Evolutionary conservation across 2,329 filamentous ascomycete genomes (phyloP).

Genomic region (Ceratocystis variospora): DNA sequence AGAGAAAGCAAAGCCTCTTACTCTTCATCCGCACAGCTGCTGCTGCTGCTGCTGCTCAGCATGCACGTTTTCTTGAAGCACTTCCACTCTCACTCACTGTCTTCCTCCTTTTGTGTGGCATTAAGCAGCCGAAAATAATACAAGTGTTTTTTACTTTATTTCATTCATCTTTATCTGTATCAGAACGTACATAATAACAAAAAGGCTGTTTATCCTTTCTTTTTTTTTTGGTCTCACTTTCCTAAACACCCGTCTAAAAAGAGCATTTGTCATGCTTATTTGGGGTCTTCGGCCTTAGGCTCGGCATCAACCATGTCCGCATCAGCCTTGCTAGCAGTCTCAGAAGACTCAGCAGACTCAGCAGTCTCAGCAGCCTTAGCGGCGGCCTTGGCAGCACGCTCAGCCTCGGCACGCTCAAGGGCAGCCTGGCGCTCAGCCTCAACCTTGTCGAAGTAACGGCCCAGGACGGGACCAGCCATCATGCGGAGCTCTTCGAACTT

Average conservation of each 20-base stretch:
- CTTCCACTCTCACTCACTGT: background rate
- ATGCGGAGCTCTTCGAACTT: conserved; percentile 94
- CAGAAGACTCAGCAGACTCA: conserved; percentile 30
- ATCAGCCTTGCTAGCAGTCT: conserved; percentile 38
- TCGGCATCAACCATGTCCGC: conserved; percentile 53
- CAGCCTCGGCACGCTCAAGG: conserved; percentile 64
- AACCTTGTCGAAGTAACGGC: conserved; percentile 90
- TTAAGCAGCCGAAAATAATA: background rate
- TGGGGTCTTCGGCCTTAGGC: conserved; percentile 34
- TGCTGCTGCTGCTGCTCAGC: background rate
- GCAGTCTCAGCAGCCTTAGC: conserved; percentile 41
- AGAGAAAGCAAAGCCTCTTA: no score
- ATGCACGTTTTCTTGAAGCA: background rate
- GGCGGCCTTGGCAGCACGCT: conserved; percentile 55
- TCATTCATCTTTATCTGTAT: conserved; percentile 12
- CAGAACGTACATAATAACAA: conserved; percentile 11
- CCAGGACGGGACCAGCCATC: conserved; percentile 78
- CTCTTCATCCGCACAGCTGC: background rate
- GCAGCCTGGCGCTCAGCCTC: conserved; percentile 71
- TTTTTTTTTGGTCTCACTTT: conserved; percentile 10
- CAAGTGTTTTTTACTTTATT: conserved; percentile 5
- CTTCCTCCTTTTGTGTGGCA: background rate
- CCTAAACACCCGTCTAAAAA: conserved; percentile 11
- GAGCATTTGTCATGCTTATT: conserved; percentile 13
- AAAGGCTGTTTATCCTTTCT: conserved; percentile 3